Evolutionary conservation across 805 yeast species (phyloP).

Genomic region (Candida corydali): DNA sequence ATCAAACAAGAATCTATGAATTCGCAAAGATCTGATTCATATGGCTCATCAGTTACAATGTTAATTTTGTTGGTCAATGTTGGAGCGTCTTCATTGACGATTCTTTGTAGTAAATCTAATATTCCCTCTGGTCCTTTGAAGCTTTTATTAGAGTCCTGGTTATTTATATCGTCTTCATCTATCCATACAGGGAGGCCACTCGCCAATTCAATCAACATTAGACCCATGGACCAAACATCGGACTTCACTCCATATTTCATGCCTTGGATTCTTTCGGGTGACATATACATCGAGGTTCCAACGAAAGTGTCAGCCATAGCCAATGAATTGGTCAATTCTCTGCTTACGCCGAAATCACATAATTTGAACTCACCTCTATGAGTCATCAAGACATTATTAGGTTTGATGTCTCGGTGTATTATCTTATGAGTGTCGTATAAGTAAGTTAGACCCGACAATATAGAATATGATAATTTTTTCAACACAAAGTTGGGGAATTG

Average conservation of each 20-base stretch:
- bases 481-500: conserved; percentile 59
- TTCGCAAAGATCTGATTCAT: conserved; percentile 49
- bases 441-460: conserved; percentile 76
- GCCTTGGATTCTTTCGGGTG: conserved; percentile 97
- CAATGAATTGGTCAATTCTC: conserved; percentile 86
- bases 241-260: conserved; percentile 90
- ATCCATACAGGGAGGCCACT: conserved; percentile 80
- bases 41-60: conserved; percentile 22
- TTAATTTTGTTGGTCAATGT: conserved; percentile 40
- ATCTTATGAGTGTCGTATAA: conserved; percentile 80
- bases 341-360: conserved; percentile 95
- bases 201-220: conserved; percentile 84
- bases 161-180: conserved; percentile 31
- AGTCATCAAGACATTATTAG: conserved; percentile 86
- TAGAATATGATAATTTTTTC: conserved; percentile 69
- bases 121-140: conserved; percentile 72
- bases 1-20: conserved; percentile 73
- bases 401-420: conserved; percentile 94
- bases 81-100: conserved; percentile 92
- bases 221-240: conserved; percentile 95
- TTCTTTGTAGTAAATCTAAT: conserved; percentile 82
- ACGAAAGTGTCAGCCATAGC: conserved; percentile 90
- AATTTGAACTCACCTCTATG: conserved; percentile 83
- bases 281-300: conserved; percentile 95
- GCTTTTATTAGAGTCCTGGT: background rate